These are phyloP conservation scores for Globisporangium camurandrum DNA, from an alignment of 352 stramenopile genomes.

Conservation along the genomic window DNA sequence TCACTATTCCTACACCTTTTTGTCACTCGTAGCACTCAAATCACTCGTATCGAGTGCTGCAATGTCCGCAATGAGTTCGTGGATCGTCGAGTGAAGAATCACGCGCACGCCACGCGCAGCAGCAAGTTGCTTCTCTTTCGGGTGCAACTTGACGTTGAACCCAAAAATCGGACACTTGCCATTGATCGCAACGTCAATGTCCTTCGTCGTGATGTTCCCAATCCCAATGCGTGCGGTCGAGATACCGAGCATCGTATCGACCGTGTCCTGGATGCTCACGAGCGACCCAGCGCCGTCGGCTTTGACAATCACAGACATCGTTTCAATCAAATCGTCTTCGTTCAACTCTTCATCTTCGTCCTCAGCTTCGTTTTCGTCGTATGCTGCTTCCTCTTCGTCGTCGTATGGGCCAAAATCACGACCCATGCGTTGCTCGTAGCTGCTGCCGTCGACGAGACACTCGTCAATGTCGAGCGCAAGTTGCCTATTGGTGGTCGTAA, in stretches of 20 bases:
- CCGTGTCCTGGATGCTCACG: constrained; percentile 77
- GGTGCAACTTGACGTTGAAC: constrained; percentile 71
- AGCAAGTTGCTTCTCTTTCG: constrained; percentile 52
- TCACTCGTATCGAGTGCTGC: constrained; percentile 21
- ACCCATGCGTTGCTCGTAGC: too few relatives aligned
- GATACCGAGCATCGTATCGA: constrained; percentile 61
- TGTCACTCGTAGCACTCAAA: too few relatives aligned
- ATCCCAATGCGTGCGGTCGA: constrained; percentile 75
- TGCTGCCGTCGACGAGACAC: constrained; percentile 11
- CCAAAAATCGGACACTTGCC: constrained; percentile 77
- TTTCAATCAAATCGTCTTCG: constrained; percentile 33
- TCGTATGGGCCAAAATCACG: neutral
- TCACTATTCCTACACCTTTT: too few relatives aligned
- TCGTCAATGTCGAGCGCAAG: constrained; percentile 67
- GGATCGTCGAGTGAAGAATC: constrained; percentile 61
- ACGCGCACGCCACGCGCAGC: constrained; percentile 50
- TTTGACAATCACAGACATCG: constrained; percentile 75
- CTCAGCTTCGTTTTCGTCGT: constrained; percentile 14
- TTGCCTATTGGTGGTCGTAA: too few relatives aligned
- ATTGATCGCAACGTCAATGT: constrained; percentile 79
- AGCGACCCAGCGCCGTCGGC: constrained; percentile 70
- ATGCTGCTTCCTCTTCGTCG: neutral
- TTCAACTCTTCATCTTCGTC: constrained; percentile 24
- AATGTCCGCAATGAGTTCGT: constrained; percentile 77
- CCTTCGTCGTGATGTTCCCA: constrained; percentile 63